Evolutionary conservation across 495 filamentous ascomycete species (phyloP).

Genomic region (Poronia punctata): DNA sequence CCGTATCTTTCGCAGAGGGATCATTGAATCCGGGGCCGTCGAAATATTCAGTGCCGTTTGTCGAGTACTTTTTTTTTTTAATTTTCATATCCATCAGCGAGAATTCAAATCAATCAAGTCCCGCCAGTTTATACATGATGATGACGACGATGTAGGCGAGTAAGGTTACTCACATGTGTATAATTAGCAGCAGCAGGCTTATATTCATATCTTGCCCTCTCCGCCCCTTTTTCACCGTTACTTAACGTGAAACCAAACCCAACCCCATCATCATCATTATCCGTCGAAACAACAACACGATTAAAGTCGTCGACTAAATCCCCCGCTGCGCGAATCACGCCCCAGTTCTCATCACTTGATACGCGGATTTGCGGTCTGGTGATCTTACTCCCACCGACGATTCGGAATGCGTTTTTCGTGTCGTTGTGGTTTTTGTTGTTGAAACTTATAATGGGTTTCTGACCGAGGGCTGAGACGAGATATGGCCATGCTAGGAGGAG

Average conservation of each 20-base stretch:
- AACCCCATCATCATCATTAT: no score
- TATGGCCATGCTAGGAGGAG: slow-evolving; percentile 11
- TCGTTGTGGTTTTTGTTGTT: no score
- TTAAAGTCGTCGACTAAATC: slow-evolving; percentile 67
- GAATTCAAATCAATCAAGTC: background rate
- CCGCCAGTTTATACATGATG: no score
- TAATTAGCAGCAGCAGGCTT: slow-evolving; percentile 39
- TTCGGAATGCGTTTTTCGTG: slow-evolving; percentile 32
- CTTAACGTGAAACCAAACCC: slow-evolving; percentile 53
- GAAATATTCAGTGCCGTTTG: slow-evolving; percentile 36
- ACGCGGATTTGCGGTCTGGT: slow-evolving; percentile 44
- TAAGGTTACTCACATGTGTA: slow-evolving; percentile 31
- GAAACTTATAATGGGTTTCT: slow-evolving; percentile 50
- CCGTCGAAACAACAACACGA: slow-evolving; percentile 53
- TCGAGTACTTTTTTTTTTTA: slow-evolving; percentile 37
- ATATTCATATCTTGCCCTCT: slow-evolving; percentile 34
- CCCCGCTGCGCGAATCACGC: slow-evolving; percentile 58
- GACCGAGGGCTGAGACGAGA: slow-evolving; percentile 42
- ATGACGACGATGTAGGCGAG: no score
- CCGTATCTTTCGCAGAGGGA: slow-evolving; percentile 37
- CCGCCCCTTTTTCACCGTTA: slow-evolving; percentile 35
- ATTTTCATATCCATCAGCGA: background rate
- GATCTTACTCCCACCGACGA: slow-evolving; percentile 37
- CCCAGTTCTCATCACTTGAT: slow-evolving; percentile 54
- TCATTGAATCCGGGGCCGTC: slow-evolving; percentile 37